These are phyloP conservation scores for Pyrenophora graminea DNA, from an alignment of 2,329 filamentous ascomycete species.

Conservation along the genomic window DNA sequence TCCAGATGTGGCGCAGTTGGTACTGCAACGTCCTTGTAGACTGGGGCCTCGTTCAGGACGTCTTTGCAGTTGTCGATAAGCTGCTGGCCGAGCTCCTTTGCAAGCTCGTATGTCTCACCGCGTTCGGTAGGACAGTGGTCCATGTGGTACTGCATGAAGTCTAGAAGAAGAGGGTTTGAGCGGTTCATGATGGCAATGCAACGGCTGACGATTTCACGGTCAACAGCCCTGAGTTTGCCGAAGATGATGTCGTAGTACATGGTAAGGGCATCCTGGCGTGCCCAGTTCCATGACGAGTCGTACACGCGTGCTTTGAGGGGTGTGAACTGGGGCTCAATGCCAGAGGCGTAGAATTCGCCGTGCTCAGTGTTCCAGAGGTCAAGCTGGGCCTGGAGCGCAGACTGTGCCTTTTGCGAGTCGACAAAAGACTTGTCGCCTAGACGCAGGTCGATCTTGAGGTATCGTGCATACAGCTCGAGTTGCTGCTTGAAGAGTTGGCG, in stretches of 20 bases:
- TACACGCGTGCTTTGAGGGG: slow-evolving; percentile 93
- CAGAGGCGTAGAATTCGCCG: slow-evolving; percentile 91
- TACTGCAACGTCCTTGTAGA: slow-evolving; percentile 93
- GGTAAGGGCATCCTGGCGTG: slow-evolving; percentile 90
- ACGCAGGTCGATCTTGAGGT: slow-evolving; percentile 94
- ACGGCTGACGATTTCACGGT: slow-evolving; percentile 96
- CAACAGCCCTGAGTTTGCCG: slow-evolving; percentile 86
- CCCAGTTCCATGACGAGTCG: slow-evolving; percentile 99
- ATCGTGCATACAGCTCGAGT: slow-evolving; percentile 89
- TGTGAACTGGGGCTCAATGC: slow-evolving; percentile 93
- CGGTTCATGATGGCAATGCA: slow-evolving; percentile 99
- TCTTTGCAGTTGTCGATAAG: slow-evolving; percentile 98
- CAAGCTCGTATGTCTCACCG: slow-evolving; percentile 96
- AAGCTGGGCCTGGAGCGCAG: slow-evolving; percentile 86
- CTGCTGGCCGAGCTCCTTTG: slow-evolving; percentile 88
- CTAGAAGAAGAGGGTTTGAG: slow-evolving; percentile 90
- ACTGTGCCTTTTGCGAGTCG: slow-evolving; percentile 80
- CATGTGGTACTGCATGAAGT: slow-evolving; percentile 99
- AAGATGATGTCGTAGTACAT: slow-evolving; percentile 99
- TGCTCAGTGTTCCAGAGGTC: slow-evolving; percentile 96
- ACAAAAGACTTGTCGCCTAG: slow-evolving; percentile 95
- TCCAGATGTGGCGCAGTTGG: slow-evolving; percentile 91
- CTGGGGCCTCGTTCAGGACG: slow-evolving; percentile 78
- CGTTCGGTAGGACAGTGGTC: slow-evolving; percentile 97
- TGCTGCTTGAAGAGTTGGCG: slow-evolving; percentile 97